These are phyloP conservation scores for Sisymbrium irio DNA, from an alignment of 345 rosid genomes.

Conservation along the genomic window DNA sequence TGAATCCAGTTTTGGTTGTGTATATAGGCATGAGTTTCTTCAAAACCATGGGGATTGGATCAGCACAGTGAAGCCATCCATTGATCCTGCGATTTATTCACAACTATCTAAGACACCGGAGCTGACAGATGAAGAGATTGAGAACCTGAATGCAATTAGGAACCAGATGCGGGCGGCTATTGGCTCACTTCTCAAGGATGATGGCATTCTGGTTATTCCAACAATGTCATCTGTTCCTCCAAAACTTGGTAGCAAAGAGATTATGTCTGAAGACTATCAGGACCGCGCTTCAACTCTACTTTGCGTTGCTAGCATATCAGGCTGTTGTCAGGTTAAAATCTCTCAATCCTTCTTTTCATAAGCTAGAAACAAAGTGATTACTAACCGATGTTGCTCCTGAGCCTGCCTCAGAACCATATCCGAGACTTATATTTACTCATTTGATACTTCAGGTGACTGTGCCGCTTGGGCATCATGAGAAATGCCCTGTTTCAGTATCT, in stretches of 20 bases:
- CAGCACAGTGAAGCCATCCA: constrained; percentile 56
- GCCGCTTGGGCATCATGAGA: constrained; percentile 67
- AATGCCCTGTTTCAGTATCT: constrained; percentile 78
- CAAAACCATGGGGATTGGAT: constrained; percentile 73
- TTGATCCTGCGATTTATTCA: constrained; percentile 53
- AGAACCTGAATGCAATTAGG: constrained; percentile 62
- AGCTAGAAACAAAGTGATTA: background rate
- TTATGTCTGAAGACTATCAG: constrained; percentile 67
- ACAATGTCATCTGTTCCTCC: constrained; percentile 72
- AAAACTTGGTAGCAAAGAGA: constrained; percentile 79
- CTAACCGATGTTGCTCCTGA: background rate
- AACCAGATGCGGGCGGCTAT: constrained; percentile 74
- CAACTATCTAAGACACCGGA: constrained; percentile 45
- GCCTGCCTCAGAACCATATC: background rate
- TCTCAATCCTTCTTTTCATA: background rate
- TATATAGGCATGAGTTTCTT: constrained; percentile 72
- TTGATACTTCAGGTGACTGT: constrained; percentile 58
- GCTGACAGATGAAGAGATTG: constrained; percentile 49
- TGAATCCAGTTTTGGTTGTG: constrained; percentile 5
- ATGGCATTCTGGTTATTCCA: constrained; percentile 85
- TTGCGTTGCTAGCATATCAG: constrained; percentile 89
- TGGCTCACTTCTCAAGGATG: constrained; percentile 84
- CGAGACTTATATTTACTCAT: background rate
- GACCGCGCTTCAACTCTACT: constrained; percentile 51
- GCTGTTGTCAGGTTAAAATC: constrained; percentile 85